phyloP scores from a whole-genome alignment of 2,329 filamentous ascomycete species.

The Fusarium sacchari region DNA sequence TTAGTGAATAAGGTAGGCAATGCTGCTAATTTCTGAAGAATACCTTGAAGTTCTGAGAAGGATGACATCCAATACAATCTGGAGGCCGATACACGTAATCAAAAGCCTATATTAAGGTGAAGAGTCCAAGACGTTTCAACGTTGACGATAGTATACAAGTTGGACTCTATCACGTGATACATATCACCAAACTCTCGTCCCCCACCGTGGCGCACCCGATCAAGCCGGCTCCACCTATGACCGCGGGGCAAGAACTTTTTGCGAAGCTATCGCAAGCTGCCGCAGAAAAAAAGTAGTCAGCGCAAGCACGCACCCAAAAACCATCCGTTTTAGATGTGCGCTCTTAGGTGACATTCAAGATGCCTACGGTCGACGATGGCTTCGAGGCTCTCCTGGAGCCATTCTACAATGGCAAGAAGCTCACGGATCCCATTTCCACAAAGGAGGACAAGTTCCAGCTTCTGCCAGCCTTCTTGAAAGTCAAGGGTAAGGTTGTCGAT shows the following conservation, averaged over 20 bases:
- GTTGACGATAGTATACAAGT: background rate
- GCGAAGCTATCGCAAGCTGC: slow-evolving; percentile 44
- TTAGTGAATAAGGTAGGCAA: background rate
- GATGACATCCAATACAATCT: background rate
- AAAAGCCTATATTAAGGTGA: background rate
- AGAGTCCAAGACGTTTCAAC: background rate
- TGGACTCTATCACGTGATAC: slow-evolving; percentile 30
- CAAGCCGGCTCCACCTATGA: slow-evolving; percentile 41
- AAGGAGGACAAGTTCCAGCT: slow-evolving; percentile 95
- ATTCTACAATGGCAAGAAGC: slow-evolving; percentile 74
- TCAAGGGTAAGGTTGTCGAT: slow-evolving; percentile 72
- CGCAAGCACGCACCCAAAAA: slow-evolving; percentile 20
- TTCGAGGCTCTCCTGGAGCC: slow-evolving; percentile 74
- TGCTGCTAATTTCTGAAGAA: background rate
- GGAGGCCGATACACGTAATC: background rate
- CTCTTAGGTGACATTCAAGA: slow-evolving; percentile 51
- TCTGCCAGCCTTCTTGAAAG: slow-evolving; percentile 95
- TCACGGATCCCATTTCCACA: slow-evolving; percentile 71
- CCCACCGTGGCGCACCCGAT: slow-evolving; percentile 42
- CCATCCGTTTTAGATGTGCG: slow-evolving; percentile 44
- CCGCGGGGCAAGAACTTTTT: slow-evolving; percentile 48
- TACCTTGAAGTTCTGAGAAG: background rate
- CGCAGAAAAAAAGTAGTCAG: slow-evolving; percentile 38
- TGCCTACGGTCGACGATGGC: slow-evolving; percentile 68
- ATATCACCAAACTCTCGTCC: slow-evolving; percentile 40